phyloP scores from a whole-genome alignment of 495 filamentous ascomycete genomes.

The Immersiella caudata region DNA sequence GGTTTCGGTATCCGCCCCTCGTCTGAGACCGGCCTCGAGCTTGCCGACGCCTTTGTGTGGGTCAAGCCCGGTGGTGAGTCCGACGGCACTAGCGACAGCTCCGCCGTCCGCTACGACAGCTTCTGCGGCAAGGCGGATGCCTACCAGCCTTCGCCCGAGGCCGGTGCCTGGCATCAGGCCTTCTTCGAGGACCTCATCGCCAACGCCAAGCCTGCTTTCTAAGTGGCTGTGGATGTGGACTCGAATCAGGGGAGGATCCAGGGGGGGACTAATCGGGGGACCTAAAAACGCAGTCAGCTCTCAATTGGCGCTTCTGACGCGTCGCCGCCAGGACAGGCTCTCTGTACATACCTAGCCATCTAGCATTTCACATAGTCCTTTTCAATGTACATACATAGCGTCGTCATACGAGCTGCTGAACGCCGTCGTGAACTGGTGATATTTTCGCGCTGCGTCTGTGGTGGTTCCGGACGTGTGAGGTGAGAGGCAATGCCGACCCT shows the following conservation, averaged over 20 bases:
- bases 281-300: neutral
- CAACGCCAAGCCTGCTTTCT: constrained; percentile 66
- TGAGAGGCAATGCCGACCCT: neutral
- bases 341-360: constrained; percentile 1
- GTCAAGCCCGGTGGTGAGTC: constrained; percentile 83
- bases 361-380: neutral
- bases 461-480: neutral
- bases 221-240: constrained; percentile 10
- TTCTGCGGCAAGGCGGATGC: constrained; percentile 68
- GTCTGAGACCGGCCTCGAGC: constrained; percentile 59
- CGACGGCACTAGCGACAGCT: constrained; percentile 70
- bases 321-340: neutral
- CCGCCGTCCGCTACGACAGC: constrained; percentile 67
- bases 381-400: neutral
- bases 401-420: neutral
- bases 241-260: neutral
- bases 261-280: neutral
- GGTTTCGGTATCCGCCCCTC: constrained; percentile 75
- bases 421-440: neutral
- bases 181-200: constrained; percentile 71
- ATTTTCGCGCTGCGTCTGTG: neutral
- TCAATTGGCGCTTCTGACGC: neutral
- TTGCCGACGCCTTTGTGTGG: constrained; percentile 81
- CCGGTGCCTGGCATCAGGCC: constrained; percentile 77
- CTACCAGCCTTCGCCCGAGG: constrained; percentile 71